Base-by-base conservation (phyloP, 1,284 basidiomycete genomes). In the Fomitopsis schrenkii region DNA sequence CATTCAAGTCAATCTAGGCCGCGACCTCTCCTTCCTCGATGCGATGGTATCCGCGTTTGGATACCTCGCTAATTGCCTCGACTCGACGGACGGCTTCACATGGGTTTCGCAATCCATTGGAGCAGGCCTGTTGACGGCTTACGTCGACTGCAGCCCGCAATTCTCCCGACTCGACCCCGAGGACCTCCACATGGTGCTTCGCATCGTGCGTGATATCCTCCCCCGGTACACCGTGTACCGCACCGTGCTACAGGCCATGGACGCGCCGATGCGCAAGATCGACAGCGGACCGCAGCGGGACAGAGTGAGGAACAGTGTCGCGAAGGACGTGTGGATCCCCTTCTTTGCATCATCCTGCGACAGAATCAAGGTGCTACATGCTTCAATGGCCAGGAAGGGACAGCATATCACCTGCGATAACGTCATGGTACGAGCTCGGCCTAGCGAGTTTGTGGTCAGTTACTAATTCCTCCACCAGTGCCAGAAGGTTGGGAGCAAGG, bases 61-160 rank as follows among this genome's bases (percentile, higher is more conserved):
- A 5, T 77, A 72, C 62, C 67, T 77, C 7, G 59, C 63, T 14
- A 77, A 77, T 64, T 76, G 71, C 58, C 66, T 78, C 30, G 71
- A 77, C 63, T 74, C 74, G 0, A 75, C 73, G 3, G 75, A 77
- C 58, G 76, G 76, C 14, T 76, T 76, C 62, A 72, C 73, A 3
- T 79, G 76, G 75, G 69, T 78, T 14, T 66, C 59, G 0, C 71
- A 76, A 63, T 63, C 74, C 9, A 59, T 78, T 41, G 64, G 72
- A 7, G 71, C 75, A 7, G 77, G 77, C 10, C 65, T 78, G 3
- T 61, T 78, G 22, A 59, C 64, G 15, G 75, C 76, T 1, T 73
- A 74, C 55, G 68, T 70, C n/a, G 72, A 73, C 52, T 64, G 67
- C 60, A 68, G 71, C 63, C 68, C 74, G 15, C 60, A 68, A 52